These are phyloP conservation scores for Erigeron canadensis DNA, from an alignment of 129 eudicot species.

Conservation along the genomic window DNA sequence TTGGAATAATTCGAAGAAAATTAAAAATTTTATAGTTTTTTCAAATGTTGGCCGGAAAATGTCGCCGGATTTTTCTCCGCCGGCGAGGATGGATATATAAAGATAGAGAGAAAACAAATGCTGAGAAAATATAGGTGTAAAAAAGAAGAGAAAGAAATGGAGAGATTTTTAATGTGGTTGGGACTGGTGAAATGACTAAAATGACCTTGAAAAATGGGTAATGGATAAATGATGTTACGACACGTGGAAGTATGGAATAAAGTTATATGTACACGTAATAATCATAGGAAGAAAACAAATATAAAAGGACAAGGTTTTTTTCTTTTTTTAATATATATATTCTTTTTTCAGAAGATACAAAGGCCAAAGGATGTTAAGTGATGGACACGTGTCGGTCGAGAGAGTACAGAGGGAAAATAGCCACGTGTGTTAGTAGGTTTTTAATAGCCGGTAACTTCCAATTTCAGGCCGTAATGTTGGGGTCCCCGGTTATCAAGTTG, in stretches of 20 bases:
- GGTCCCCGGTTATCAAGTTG: neutral
- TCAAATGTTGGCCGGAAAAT: conserved; percentile 27
- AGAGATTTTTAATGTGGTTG: conserved; percentile 31
- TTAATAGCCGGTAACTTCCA: conserved; percentile 3
- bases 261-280: conserved; percentile 24
- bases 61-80: conserved; percentile 33
- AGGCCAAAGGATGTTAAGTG: neutral
- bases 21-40: too few relatives aligned
- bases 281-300: neutral
- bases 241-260: conserved; percentile 27
- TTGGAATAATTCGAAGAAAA: neutral
- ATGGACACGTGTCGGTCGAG: conserved; percentile 32
- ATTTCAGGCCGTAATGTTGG: neutral
- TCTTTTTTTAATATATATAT: too few relatives aligned
- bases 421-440: conserved; percentile 21
- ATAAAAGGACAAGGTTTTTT: conserved; percentile 21
- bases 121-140: neutral
- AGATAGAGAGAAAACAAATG: neutral
- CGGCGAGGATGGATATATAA: conserved; percentile 2
- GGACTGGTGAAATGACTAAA: neutral
- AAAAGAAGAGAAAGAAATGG: conserved; percentile 26
- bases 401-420: neutral
- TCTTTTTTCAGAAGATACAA: too few relatives aligned
- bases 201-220: neutral
- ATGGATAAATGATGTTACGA: conserved; percentile 11